phyloP scores from a whole-genome alignment of 179 eudicot species.

The Actinidia chinensis region DNA sequence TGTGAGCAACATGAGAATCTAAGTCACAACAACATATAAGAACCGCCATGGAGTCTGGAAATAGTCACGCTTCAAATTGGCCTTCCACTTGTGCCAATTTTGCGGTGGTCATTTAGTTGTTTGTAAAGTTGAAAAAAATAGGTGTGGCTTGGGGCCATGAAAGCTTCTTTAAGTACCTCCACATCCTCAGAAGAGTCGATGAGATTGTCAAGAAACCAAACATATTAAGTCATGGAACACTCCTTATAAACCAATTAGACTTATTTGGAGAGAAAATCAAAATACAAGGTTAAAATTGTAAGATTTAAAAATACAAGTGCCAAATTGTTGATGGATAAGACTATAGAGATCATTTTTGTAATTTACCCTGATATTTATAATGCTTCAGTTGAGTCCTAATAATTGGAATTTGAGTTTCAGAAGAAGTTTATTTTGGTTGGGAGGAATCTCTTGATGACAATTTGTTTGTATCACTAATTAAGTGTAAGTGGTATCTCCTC shows the following conservation, averaged over 20 bases:
- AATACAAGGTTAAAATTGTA: too few relatives aligned
- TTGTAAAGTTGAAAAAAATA: neutral
- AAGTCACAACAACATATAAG: neutral
- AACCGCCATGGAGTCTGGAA: neutral
- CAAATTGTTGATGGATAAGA: too few relatives aligned
- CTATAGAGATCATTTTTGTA: too few relatives aligned
- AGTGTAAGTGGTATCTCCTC: too few relatives aligned
- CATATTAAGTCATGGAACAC: constrained; percentile 35
- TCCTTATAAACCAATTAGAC: neutral
- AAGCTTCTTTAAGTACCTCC: constrained; percentile 19
- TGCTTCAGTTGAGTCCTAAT: too few relatives aligned
- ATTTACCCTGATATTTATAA: too few relatives aligned
- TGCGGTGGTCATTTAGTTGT: neutral
- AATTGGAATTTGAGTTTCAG: too few relatives aligned
- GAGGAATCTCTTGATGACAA: too few relatives aligned
- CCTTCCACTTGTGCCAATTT: neutral
- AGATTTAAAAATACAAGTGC: too few relatives aligned
- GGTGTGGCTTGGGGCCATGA: neutral
- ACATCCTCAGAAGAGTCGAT: constrained; percentile 35
- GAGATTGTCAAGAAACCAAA: constrained; percentile 34
- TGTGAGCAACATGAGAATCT: neutral
- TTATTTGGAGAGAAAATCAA: too few relatives aligned
- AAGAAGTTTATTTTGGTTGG: too few relatives aligned
- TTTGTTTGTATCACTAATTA: too few relatives aligned
- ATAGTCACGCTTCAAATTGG: neutral